Conservation (phyloP, 768 basidiomycete genomes). For the Cytidiella melzeri region DNA sequence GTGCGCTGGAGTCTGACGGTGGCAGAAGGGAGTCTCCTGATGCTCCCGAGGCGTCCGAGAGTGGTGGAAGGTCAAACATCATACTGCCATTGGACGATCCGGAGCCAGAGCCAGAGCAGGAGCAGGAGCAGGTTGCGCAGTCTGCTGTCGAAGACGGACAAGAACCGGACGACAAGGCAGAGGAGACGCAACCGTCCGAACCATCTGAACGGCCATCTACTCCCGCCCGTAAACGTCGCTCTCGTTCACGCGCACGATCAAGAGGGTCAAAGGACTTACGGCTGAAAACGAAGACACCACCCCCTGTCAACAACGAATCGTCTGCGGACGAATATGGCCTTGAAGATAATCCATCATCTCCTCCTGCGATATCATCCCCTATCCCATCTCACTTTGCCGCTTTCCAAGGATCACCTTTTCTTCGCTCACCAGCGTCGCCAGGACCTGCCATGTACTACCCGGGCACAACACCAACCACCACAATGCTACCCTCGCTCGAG, state of each 20-base stretch:
- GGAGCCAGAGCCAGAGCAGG: background rate
- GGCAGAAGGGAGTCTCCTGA: slow-evolving; percentile 26
- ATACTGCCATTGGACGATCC: background rate
- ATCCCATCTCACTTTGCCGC: slow-evolving; percentile 50
- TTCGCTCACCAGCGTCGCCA: slow-evolving; percentile 36
- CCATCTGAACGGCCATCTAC: slow-evolving; percentile 23
- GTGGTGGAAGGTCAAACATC: background rate
- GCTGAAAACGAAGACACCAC: slow-evolving; percentile 47
- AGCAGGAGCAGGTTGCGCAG: background rate
- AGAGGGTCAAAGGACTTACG: slow-evolving; percentile 69
- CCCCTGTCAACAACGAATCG: slow-evolving; percentile 49
- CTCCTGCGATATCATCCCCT: slow-evolving; percentile 40
- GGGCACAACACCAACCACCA: slow-evolving; percentile 60
- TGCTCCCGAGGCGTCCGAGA: background rate
- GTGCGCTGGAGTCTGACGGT: slow-evolving; percentile 23
- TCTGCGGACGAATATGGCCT: slow-evolving; percentile 50
- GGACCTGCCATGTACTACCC: slow-evolving; percentile 56
- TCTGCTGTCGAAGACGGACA: background rate
- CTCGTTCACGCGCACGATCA: slow-evolving; percentile 59
- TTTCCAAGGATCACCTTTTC: slow-evolving; percentile 34
- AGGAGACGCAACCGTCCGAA: slow-evolving; percentile 22
- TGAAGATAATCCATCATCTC: slow-evolving; percentile 34
- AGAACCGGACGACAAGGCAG: slow-evolving; percentile 9
- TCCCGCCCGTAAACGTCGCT: slow-evolving; percentile 56
- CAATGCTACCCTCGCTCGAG: slow-evolving; percentile 69